phyloP scores from a whole-genome alignment of 106 monocot species.

The Dendrobium chrysotoxum region DNA sequence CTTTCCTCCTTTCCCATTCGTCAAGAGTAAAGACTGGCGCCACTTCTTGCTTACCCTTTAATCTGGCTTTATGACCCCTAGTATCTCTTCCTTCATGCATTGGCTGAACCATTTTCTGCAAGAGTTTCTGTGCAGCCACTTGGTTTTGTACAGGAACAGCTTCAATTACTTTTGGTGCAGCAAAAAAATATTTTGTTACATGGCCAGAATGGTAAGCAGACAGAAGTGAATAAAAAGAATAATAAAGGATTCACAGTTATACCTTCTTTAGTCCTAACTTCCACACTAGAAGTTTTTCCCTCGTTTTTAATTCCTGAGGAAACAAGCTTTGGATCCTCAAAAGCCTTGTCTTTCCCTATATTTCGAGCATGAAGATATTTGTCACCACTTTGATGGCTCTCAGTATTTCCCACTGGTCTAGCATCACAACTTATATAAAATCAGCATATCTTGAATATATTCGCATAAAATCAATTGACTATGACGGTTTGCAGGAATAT shows the following conservation, averaged over 20 bases:
- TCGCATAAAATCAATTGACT: too few relatives aligned
- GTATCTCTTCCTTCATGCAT: slow-evolving; percentile 25
- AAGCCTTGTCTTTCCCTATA: not conserved
- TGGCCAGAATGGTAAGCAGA: not conserved
- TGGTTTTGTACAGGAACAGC: slow-evolving; percentile 93
- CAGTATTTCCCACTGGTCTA: slow-evolving; percentile 18
- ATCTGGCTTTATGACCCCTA: slow-evolving; percentile 42
- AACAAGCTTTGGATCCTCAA: slow-evolving; percentile 11
- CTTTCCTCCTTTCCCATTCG: slow-evolving; percentile 93
- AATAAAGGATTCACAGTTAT: not conserved
- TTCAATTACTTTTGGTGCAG: slow-evolving; percentile 50
- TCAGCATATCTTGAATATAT: too few relatives aligned
- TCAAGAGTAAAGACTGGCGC: slow-evolving; percentile 76
- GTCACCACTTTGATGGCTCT: not conserved
- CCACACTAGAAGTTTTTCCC: slow-evolving; percentile 30
- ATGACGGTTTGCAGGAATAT: too few relatives aligned
- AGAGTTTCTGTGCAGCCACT: slow-evolving; percentile 89
- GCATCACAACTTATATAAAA: slow-evolving; percentile 11
- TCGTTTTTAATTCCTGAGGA: slow-evolving; percentile 16
- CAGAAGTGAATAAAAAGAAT: not conserved
- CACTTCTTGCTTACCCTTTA: slow-evolving; percentile 63
- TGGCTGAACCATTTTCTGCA: slow-evolving; percentile 76
- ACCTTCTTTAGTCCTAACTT: slow-evolving; percentile 93
- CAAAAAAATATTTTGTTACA: not conserved
- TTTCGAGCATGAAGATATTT: not conserved